Conservation (phyloP, 306 rosid genomes). For the Spatholobus suberectus region DNA sequence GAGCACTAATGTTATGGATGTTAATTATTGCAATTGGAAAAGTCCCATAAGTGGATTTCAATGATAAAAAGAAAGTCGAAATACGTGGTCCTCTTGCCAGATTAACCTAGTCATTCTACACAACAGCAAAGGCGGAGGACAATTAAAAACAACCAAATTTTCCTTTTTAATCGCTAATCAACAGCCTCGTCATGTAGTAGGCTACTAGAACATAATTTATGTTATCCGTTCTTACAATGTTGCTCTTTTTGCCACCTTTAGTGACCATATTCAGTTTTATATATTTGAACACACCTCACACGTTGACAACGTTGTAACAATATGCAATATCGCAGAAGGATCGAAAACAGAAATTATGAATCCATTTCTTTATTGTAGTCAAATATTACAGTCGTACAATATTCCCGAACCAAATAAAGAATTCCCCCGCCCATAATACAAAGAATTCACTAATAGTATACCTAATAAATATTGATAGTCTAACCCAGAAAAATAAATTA, state of each 20-base stretch:
- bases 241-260: conserved; percentile 2
- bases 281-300: not conserved
- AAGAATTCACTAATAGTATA: conserved; percentile 31
- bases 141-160: not conserved
- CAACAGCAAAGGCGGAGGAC: not conserved
- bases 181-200: not conserved
- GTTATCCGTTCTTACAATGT: not conserved
- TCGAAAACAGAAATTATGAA: not conserved
- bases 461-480: not conserved
- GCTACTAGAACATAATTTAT: not conserved
- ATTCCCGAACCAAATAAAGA: conserved; percentile 44
- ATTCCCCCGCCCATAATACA: conserved; percentile 27
- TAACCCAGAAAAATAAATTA: not conserved
- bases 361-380: conserved; percentile 5
- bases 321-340: not conserved
- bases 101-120: not conserved
- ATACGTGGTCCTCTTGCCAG: not conserved
- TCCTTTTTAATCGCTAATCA: not conserved
- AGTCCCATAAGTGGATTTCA: not conserved
- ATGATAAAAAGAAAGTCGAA: not conserved
- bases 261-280: not conserved
- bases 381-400: conserved; percentile 12
- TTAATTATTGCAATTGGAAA: not conserved
- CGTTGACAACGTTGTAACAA: not conserved
- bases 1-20: not conserved